A percentile compares a stretch with the other conserved stretches of the same genome.
These are phyloP conservation scores for Dioscorea cayenensis DNA, from an alignment of 116 monocot genomes.

Conservation along the genomic window DNA sequence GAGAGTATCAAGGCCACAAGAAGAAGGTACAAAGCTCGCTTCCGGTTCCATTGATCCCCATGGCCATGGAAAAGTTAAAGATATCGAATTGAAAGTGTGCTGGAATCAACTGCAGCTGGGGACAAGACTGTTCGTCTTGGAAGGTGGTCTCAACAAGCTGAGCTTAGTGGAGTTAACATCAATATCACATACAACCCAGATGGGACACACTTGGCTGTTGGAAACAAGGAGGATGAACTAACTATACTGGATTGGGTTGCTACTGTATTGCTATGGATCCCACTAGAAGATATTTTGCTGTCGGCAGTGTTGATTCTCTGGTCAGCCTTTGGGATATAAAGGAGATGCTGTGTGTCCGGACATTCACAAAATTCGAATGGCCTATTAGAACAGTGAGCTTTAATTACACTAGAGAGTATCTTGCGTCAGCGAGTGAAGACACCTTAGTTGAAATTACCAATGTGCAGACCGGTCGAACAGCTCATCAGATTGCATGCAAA, in stretches of 20 bases:
- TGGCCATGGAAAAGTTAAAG: constrained; percentile 92
- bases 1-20: constrained; percentile 91
- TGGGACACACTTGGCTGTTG: constrained; percentile 87
- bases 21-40: constrained; percentile 99
- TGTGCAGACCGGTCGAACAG: constrained; percentile 70
- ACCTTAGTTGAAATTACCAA: constrained; percentile 88
- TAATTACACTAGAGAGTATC: constrained; percentile 82
- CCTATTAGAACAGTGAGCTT: constrained; percentile 97
- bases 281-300: constrained; percentile 92
- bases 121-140: constrained; percentile 98
- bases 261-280: constrained; percentile 98
- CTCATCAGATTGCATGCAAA: constrained; percentile 87
- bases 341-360: constrained; percentile 86
- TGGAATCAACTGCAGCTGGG: constrained; percentile 97
- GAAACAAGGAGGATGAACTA: constrained; percentile 99
- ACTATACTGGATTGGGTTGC: constrained; percentile 96
- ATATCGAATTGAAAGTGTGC: constrained; percentile 92
- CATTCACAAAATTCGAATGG: constrained; percentile 95
- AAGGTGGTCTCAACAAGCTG: constrained; percentile 89
- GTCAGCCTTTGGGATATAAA: constrained; percentile 92
- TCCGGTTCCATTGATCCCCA: constrained; percentile 93
- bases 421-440: constrained; percentile 97
- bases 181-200: constrained; percentile 96
- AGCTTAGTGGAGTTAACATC: constrained; percentile 98
- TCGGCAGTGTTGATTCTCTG: constrained; percentile 98